Evolutionary conservation across 768 basidiomycete genomes (phyloP), one percentile per base, ranked within the genome.

Genomic region (Tulasnella sp.): DNA sequence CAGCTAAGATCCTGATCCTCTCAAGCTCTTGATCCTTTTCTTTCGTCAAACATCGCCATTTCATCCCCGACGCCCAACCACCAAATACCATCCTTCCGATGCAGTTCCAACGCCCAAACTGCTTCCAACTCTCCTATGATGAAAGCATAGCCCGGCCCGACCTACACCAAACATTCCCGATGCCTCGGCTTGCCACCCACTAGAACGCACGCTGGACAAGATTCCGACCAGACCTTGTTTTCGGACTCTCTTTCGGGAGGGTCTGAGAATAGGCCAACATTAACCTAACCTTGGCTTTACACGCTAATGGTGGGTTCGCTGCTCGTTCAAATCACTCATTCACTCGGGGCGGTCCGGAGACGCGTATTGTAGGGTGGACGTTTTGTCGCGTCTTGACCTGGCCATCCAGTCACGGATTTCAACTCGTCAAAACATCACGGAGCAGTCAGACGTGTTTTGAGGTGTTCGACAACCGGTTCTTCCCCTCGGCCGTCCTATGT

Each of bases 281-380:
- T 64, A 64, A 64, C 58, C 58, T 64, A 64, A 64, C 58, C 58
- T 64, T 64, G 58, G 58, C 58, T 64, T 25, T 34, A 64, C 58
- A 64, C 58, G 58, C 58, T 64, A 64, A 64, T 34, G 58, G 58
- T 64, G 58, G 58, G 15, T 1, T 64, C 25, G 58, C 58, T 12
- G 58, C 58, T 64, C 58, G 58, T 64, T 64, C 58, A 64, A 64
- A 22, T 14, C 15, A 64, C 58, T 25, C 4, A 29, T 64, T 15
- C 58, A 34, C 58, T 64, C 58, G 58, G 58, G 58, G 8, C 29
- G 54, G 29, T 64, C 31, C 14, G 58, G 31, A 34, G 31, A 25
- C 25, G 58, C 58, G 58, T 29, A 64, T 64, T 34, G 58, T 34
- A 34, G 58, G 29, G 58, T 64, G 58, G 58, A 64, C 58, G 31